Evolutionary conservation across 2,329 filamentous ascomycete species (phyloP).

Genomic region (Talaromyces albobiverticillius): DNA sequence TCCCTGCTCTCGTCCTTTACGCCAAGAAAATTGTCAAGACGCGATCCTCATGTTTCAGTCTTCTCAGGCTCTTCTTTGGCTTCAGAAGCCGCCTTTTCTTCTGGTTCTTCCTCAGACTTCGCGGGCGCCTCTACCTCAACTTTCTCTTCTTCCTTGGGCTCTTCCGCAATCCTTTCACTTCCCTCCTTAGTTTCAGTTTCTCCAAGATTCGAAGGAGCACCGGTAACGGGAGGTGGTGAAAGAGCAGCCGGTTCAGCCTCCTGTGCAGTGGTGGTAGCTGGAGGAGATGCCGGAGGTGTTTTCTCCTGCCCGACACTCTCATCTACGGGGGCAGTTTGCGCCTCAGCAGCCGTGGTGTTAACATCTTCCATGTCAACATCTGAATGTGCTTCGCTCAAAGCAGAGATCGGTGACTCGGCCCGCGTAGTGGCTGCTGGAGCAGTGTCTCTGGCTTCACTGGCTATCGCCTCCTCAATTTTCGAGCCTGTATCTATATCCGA

Average conservation of each 20-base stretch:
- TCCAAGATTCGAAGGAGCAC: slow-evolving; percentile 12
- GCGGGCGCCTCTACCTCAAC: slow-evolving; percentile 1
- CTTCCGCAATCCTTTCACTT: slow-evolving; percentile 3
- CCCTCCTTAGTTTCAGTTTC: slow-evolving; percentile 19
- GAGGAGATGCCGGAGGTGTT: slow-evolving; percentile 23
- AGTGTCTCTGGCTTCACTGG: slow-evolving; percentile 29
- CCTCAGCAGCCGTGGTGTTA: slow-evolving; percentile 18
- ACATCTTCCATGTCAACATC: slow-evolving; percentile 38
- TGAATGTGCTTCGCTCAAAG: slow-evolving; percentile 20
- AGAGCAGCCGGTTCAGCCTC: slow-evolving; percentile 18
- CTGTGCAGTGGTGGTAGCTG: slow-evolving; percentile 20
- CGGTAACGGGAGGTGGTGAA: slow-evolving; percentile 22
- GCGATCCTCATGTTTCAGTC: slow-evolving; percentile 25
- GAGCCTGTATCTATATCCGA: slow-evolving; percentile 29
- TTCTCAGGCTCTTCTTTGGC: slow-evolving; percentile 32
- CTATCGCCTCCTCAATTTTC: slow-evolving; percentile 31
- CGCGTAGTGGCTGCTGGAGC: slow-evolving; percentile 30
- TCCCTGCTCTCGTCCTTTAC: slow-evolving; percentile 23
- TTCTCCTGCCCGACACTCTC: slow-evolving; percentile 23
- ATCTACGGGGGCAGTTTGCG: slow-evolving; percentile 19
- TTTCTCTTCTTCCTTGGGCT: slow-evolving; percentile 4
- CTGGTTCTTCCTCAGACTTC: slow-evolving; percentile 26
- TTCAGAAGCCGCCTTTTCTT: slow-evolving; percentile 28
- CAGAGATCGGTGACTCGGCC: slow-evolving; percentile 28
- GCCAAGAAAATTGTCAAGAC: slow-evolving; percentile 15